A percentile compares a stretch with the other conserved stretches of the same genome.
Conservation (phyloP, 2,329 filamentous ascomycete species). For the Fusarium guadeloupense region DNA sequence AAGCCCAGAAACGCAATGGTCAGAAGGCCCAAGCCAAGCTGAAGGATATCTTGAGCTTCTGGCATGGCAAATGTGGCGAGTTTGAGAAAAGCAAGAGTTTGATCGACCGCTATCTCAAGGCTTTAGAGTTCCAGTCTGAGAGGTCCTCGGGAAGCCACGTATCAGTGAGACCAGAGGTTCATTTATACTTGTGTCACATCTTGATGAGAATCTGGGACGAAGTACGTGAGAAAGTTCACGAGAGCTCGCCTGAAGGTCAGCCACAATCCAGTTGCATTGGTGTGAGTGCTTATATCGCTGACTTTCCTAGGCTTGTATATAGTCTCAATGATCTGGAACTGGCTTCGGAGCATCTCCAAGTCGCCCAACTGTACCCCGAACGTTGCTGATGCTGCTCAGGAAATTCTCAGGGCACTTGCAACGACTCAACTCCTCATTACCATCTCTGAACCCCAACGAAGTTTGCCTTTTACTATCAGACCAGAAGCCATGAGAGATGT, state of each 20-base stretch:
- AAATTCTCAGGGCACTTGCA: slow-evolving; percentile 9
- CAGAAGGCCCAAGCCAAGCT: slow-evolving; percentile 46
- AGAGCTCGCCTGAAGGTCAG: neutral
- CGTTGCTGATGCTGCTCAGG: slow-evolving; percentile 17
- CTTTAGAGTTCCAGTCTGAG: slow-evolving; percentile 55
- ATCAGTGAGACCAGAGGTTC: neutral
- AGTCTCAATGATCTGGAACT: slow-evolving; percentile 39
- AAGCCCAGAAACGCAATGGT: slow-evolving; percentile 48
- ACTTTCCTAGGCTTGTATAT: slow-evolving; percentile 31
- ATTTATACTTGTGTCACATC: slow-evolving; percentile 5
- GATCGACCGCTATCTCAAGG: slow-evolving; percentile 58
- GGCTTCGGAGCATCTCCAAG: slow-evolving; percentile 29
- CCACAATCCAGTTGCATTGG: too few species aligned
- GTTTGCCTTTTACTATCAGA: slow-evolving; percentile 12
- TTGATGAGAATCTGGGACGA: slow-evolving; percentile 3
- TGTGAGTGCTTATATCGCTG: neutral
- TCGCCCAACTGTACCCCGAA: slow-evolving; percentile 19
- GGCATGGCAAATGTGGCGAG: slow-evolving; percentile 55
- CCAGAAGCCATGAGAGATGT: neutral
- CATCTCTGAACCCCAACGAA: neutral
- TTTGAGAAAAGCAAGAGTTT: slow-evolving; percentile 57
- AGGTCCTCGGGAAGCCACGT: neutral
- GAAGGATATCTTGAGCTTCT: slow-evolving; percentile 51
- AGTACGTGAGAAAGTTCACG: neutral
- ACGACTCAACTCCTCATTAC: slow-evolving; percentile 10